Conservation (phyloP, 768 basidiomycete genomes). For the Boletus vermiculosoides region DNA sequence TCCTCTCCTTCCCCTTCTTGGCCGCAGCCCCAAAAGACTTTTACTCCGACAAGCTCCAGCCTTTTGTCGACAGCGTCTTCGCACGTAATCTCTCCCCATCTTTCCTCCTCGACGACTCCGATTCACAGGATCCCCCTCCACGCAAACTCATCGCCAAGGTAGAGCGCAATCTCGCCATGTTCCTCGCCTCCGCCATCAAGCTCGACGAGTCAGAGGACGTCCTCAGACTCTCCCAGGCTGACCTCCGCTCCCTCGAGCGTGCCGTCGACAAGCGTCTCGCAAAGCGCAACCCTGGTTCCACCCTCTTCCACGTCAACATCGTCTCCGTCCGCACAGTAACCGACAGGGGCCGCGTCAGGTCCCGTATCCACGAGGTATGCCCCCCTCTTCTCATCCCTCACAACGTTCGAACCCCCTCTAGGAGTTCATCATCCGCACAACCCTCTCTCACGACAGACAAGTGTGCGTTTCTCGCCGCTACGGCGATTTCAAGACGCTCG, state of each 20-base stretch:
- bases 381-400: neutral
- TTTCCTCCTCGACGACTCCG: slow-evolving; percentile 60
- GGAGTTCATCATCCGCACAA: slow-evolving; percentile 95
- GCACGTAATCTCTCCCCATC: slow-evolving; percentile 72
- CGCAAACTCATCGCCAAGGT: slow-evolving; percentile 71
- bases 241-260: slow-evolving; percentile 75
- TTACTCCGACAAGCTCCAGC: slow-evolving; percentile 93
- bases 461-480: slow-evolving; percentile 90
- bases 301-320: slow-evolving; percentile 86
- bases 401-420: slow-evolving; percentile 32
- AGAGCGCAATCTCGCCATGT: slow-evolving; percentile 81
- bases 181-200: slow-evolving; percentile 81
- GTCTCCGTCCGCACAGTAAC: slow-evolving; percentile 81
- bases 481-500: slow-evolving; percentile 91
- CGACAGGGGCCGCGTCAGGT: slow-evolving; percentile 84
- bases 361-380: slow-evolving; percentile 80
- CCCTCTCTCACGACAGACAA: slow-evolving; percentile 67
- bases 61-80: slow-evolving; percentile 82
- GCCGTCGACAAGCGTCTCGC: slow-evolving; percentile 64
- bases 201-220: slow-evolving; percentile 84
- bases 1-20: slow-evolving; percentile 95
- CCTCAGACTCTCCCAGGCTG: slow-evolving; percentile 82
- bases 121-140: slow-evolving; percentile 57
- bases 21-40: slow-evolving; percentile 85
- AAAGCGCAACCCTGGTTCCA: slow-evolving; percentile 44